These are phyloP conservation scores for Zygotorulaspora chibaensis DNA, from an alignment of 805 yeast species.

Conservation along the genomic window DNA sequence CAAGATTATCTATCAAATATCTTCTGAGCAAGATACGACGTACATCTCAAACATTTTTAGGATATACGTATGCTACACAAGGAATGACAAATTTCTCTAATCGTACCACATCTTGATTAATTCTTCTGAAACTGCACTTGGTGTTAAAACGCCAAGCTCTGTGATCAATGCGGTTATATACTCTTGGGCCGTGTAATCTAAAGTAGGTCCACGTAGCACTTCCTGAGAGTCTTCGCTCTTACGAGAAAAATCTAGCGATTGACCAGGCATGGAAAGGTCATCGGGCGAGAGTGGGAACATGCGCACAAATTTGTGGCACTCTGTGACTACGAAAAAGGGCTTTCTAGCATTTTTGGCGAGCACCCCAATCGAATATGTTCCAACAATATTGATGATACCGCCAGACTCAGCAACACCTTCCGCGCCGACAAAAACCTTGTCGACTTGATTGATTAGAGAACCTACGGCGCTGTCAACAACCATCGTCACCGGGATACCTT, in stretches of 20 bases:
- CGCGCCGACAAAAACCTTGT: slow-evolving; percentile 94
- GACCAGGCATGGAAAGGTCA: slow-evolving; percentile 66
- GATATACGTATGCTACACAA: neutral
- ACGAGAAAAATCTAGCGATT: slow-evolving; percentile 44
- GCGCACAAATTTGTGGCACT: slow-evolving; percentile 93
- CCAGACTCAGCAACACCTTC: slow-evolving; percentile 99
- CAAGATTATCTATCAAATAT: slow-evolving; percentile 28
- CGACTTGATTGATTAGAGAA: slow-evolving; percentile 82
- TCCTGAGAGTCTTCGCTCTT: slow-evolving; percentile 25
- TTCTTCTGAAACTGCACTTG: slow-evolving; percentile 98
- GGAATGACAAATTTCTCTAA: slow-evolving; percentile 32
- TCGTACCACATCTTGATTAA: slow-evolving; percentile 98
- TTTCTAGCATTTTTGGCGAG: slow-evolving; percentile 85
- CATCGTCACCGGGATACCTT: slow-evolving; percentile 80
- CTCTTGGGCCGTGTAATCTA: slow-evolving; percentile 95
- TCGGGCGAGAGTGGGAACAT: slow-evolving; percentile 91
- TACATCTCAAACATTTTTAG: slow-evolving; percentile 2
- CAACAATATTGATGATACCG: slow-evolving; percentile 92
- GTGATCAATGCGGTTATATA: slow-evolving; percentile 93
- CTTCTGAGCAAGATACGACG: slow-evolving; percentile 11
- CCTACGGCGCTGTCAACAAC: slow-evolving; percentile 95
- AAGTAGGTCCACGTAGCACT: slow-evolving; percentile 48
- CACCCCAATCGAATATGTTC: slow-evolving; percentile 92
- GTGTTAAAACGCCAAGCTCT: slow-evolving; percentile 93
- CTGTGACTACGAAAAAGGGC: slow-evolving; percentile 92